A percentile compares a stretch with the other conserved stretches of the same genome.
These are phyloP conservation scores for Apostasia ramifera DNA, from an alignment of 106 monocot species.

Conservation along the genomic window DNA sequence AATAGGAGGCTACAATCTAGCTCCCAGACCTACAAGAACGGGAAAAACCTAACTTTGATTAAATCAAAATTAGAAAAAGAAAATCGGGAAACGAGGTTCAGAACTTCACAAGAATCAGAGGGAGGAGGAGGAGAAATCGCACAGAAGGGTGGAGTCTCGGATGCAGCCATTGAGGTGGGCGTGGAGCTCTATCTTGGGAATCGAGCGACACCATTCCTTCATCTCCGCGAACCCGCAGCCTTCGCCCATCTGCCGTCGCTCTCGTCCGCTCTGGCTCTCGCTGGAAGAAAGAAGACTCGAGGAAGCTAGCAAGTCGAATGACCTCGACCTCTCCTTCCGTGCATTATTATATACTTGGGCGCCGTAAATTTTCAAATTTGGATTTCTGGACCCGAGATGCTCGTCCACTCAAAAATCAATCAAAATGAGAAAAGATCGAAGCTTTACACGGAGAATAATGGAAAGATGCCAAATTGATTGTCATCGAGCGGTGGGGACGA, in stretches of 20 bases:
- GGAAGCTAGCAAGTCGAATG: background rate
- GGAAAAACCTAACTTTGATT: background rate
- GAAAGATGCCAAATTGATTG: too few relatives aligned
- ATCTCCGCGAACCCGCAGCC: constrained; percentile 20
- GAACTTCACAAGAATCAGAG: background rate
- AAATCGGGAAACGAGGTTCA: background rate
- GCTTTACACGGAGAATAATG: too few relatives aligned
- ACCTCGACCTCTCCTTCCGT: too few relatives aligned
- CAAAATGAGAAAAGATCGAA: too few relatives aligned
- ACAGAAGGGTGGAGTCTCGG: constrained; percentile 93
- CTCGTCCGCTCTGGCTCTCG: constrained; percentile 13
- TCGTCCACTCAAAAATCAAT: too few relatives aligned
- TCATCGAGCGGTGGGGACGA: too few relatives aligned
- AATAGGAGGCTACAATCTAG: background rate
- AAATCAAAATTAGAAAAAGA: background rate
- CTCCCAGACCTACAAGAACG: background rate
- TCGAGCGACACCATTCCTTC: constrained; percentile 58
- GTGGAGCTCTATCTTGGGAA: constrained; percentile 94
- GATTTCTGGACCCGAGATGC: too few relatives aligned
- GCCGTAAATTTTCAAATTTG: too few relatives aligned
- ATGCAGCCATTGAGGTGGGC: constrained; percentile 96
- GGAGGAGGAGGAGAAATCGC: constrained; percentile 5
- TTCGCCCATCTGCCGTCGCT: constrained; percentile 12
- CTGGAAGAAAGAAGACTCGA: background rate
- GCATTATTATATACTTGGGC: too few relatives aligned